These are phyloP conservation scores for Colletotrichum salicis DNA, from an alignment of 2,329 filamentous ascomycete species.

Conservation along the genomic window DNA sequence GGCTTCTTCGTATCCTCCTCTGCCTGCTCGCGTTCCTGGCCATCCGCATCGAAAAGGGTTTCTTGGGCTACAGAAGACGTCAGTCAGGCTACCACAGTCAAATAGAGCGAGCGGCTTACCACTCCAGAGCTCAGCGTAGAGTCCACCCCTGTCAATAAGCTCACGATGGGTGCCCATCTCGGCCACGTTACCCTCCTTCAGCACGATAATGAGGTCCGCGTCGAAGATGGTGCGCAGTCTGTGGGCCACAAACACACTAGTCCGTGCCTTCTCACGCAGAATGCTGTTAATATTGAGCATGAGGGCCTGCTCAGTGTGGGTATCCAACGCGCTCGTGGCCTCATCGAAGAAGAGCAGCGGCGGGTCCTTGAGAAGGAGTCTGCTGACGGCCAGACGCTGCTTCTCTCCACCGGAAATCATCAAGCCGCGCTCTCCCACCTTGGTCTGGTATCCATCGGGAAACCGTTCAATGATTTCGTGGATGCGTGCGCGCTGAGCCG, in stretches of 20 bases:
- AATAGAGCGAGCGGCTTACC: conserved; percentile 61
- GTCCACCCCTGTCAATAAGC: conserved; percentile 79
- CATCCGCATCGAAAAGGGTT: conserved; percentile 63
- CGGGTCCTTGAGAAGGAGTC: conserved; percentile 88
- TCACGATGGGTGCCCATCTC: conserved; percentile 90
- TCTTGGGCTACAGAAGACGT: conserved; percentile 65
- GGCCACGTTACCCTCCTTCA: conserved; percentile 84
- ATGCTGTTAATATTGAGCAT: conserved; percentile 95
- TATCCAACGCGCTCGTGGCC: conserved; percentile 91
- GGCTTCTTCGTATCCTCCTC: conserved; percentile 56
- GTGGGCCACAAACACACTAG: conserved; percentile 95
- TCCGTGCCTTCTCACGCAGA: conserved; percentile 85
- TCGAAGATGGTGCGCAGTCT: conserved; percentile 93
- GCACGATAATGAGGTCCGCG: conserved; percentile 90
- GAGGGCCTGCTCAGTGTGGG: conserved; percentile 90
- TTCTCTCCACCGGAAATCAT: conserved; percentile 98
- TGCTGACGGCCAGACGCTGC: conserved; percentile 85
- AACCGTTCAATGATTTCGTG: conserved; percentile 84
- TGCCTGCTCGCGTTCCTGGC: conserved; percentile 52
- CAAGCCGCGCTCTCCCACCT: conserved; percentile 92
- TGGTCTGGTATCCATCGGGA: conserved; percentile 89
- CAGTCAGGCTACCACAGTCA: conserved; percentile 13
- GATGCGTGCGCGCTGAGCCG: conserved; percentile 84
- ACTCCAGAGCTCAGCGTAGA: conserved; percentile 93
- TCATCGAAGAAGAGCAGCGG: conserved; percentile 94